These are phyloP conservation scores for Barnettozyma siamensis DNA, from an alignment of 805 yeast genomes.

Conservation along the genomic window DNA sequence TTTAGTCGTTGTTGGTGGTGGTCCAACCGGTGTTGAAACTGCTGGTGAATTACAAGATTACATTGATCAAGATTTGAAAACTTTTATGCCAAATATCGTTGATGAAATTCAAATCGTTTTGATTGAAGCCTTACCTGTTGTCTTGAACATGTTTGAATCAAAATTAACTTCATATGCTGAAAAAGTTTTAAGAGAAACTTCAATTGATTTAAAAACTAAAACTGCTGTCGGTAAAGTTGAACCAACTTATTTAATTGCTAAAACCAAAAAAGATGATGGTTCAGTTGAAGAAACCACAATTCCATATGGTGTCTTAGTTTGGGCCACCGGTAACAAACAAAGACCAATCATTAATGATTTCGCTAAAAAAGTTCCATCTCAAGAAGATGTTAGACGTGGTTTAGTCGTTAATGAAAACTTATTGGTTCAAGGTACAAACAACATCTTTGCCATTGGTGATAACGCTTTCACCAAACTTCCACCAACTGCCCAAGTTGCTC, in stretches of 20 bases:
- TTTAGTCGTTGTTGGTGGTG: constrained; percentile 95
- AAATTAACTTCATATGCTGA: constrained; percentile 74
- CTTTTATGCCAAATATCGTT: constrained; percentile 85
- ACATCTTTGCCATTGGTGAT: constrained; percentile 87
- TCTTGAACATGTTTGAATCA: constrained; percentile 67
- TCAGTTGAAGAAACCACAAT: constrained; percentile 48
- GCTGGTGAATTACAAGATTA: constrained; percentile 96
- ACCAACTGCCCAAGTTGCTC: constrained; percentile 97
- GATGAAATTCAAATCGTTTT: constrained; percentile 77
- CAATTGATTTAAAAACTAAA: constrained; percentile 71
- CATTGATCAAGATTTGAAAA: constrained; percentile 81
- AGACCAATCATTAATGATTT: constrained; percentile 67
- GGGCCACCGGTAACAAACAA: constrained; percentile 98
- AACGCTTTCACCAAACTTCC: constrained; percentile 84
- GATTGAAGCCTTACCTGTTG: constrained; percentile 89
- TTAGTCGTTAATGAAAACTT: constrained; percentile 71
- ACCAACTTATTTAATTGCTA: constrained; percentile 62
- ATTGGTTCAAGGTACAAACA: constrained; percentile 71
- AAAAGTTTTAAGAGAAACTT: constrained; percentile 59
- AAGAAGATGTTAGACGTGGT: constrained; percentile 86
- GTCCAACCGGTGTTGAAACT: constrained; percentile 97
- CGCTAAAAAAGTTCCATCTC: constrained; percentile 64
- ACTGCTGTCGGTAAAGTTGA: constrained; percentile 88
- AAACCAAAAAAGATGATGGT: constrained; percentile 63
- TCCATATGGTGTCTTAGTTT: constrained; percentile 89